Evolutionary conservation across 306 rosid species (phyloP).

Genomic region (Ormosia emarginata): DNA sequence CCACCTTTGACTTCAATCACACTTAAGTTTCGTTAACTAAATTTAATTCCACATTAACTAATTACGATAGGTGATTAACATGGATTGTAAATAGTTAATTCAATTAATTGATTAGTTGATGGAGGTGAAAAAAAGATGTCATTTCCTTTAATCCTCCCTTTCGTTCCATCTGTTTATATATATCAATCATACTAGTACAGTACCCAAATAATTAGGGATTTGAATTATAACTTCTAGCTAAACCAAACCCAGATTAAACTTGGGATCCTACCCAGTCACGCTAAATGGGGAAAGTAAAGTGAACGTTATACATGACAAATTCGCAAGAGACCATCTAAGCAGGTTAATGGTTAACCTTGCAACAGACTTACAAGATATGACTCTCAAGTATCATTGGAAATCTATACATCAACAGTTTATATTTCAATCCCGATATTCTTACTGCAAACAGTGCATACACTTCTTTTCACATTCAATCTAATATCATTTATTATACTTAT

Average conservation of each 20-base stretch:
- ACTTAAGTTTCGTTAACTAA: neutral
- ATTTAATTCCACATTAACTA: neutral
- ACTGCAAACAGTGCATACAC: too few relatives aligned
- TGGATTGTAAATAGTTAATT: neutral
- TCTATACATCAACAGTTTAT: too few relatives aligned
- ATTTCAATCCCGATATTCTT: too few relatives aligned
- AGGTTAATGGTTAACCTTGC: neutral
- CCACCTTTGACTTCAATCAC: neutral
- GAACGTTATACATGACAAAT: neutral
- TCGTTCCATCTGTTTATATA: neutral
- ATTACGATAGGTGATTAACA: neutral
- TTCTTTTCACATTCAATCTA: too few relatives aligned
- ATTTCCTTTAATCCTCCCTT: neutral
- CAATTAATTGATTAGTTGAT: neutral
- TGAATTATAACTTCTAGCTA: neutral
- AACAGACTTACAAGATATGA: too few relatives aligned
- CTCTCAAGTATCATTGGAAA: too few relatives aligned
- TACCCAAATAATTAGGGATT: neutral
- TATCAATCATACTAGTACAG: neutral
- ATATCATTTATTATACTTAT: too few relatives aligned
- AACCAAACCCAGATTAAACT: neutral
- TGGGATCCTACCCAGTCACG: neutral
- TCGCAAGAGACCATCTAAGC: neutral
- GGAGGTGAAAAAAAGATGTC: neutral
- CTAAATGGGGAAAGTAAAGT: neutral